A percentile compares a stretch with the other conserved stretches of the same genome.
These are phyloP conservation scores for Diatrype stigma DNA, from an alignment of 2,329 filamentous ascomycete genomes.

Conservation along the genomic window DNA sequence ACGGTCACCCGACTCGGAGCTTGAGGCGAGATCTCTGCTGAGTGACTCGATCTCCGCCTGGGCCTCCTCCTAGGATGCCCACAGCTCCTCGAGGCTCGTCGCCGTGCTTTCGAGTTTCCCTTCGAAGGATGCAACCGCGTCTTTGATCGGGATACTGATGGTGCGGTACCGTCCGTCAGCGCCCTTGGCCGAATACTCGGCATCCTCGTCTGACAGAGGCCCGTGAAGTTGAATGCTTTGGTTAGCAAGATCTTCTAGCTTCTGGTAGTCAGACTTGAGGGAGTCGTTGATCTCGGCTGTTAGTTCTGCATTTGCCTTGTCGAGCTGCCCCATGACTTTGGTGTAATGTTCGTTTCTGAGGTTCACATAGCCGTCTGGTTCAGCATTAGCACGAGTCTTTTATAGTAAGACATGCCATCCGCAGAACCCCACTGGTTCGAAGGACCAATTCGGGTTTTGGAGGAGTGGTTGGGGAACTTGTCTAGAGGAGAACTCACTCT, in stretches of 20 bases:
- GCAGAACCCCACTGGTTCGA: no score
- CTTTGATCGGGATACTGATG: not conserved
- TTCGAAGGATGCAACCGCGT: not conserved
- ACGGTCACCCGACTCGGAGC: not conserved
- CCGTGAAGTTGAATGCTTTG: not conserved
- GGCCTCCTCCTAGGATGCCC: conserved; percentile 2
- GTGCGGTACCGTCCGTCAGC: not conserved
- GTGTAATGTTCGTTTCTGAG: not conserved
- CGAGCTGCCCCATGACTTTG: not conserved
- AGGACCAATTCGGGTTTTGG: not conserved
- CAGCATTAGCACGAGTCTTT: not conserved
- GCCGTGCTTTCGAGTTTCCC: not conserved
- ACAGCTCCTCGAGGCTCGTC: not conserved
- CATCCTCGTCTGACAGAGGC: conserved; percentile 1
- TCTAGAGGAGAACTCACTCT: not conserved
- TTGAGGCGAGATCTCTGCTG: not conserved
- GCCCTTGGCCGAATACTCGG: not conserved
- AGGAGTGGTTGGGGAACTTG: not conserved
- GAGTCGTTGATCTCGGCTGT: not conserved
- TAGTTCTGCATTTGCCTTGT: not conserved
- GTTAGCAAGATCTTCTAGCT: not conserved
- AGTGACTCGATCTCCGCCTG: conserved; percentile 1
- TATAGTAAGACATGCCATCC: no score
- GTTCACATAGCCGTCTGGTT: not conserved
- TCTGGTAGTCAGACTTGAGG: not conserved